Conservation (phyloP, 352 stramenopile genomes). For the Globisporangium cylindrosporum region DNA sequence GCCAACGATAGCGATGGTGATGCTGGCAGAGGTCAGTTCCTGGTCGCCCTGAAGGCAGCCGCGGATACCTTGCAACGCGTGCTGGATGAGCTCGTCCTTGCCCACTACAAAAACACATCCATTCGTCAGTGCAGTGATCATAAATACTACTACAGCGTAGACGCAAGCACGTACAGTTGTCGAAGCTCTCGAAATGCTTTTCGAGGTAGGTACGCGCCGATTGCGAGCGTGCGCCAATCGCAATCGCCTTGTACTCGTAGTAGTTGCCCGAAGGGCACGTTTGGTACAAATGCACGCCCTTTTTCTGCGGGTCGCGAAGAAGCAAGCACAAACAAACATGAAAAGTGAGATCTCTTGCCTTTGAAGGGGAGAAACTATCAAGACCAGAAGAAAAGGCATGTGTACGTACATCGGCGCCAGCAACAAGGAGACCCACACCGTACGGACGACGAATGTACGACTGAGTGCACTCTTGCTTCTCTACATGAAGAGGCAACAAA, state of each 20-base stretch:
- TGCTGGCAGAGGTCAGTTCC: slow-evolving; percentile 93
- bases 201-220: slow-evolving; percentile 98
- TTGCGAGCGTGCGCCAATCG: slow-evolving; percentile 97
- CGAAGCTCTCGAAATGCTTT: slow-evolving; percentile 97
- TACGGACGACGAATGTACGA: slow-evolving; percentile 98
- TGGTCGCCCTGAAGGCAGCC: slow-evolving; percentile 95
- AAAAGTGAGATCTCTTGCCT: slow-evolving; percentile 7
- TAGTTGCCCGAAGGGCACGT: slow-evolving; percentile 98
- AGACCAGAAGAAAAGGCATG: background rate
- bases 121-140: background rate
- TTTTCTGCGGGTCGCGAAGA: slow-evolving; percentile 72
- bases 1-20: slow-evolving; percentile 93
- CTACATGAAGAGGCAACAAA: slow-evolving; percentile 15
- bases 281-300: slow-evolving; percentile 97
- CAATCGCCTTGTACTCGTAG: slow-evolving; percentile 98
- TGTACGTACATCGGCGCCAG: slow-evolving; percentile 78
- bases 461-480: slow-evolving; percentile 99
- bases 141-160: background rate
- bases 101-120: slow-evolving; percentile 38
- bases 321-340: slow-evolving; percentile 7
- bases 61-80: slow-evolving; percentile 95
- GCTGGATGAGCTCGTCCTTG: slow-evolving; percentile 97
- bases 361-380: background rate
- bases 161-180: slow-evolving; percentile 47
- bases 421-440: slow-evolving; percentile 97